Evolutionary conservation across 2,329 filamentous ascomycete species (phyloP).

Genomic region (Microascus cirrosus): DNA sequence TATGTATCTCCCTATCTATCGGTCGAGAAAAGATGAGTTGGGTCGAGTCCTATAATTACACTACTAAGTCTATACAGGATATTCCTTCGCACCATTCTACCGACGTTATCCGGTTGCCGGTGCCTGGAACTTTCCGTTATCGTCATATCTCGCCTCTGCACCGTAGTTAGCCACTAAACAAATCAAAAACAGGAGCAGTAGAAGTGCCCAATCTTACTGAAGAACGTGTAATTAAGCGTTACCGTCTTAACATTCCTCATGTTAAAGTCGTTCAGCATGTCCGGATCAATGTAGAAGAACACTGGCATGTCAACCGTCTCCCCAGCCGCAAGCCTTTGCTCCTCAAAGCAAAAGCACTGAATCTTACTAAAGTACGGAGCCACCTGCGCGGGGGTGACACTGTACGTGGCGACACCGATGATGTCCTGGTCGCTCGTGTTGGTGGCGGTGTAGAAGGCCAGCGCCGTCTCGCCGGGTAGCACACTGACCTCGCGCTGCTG

Average conservation of each 20-base stretch:
- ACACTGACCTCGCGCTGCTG: slow-evolving; percentile 96
- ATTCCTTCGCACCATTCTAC: not conserved
- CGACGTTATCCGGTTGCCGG: slow-evolving; percentile 13
- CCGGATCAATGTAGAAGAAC: slow-evolving; percentile 97
- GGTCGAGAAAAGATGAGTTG: not conserved
- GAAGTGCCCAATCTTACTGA: slow-evolving; percentile 56
- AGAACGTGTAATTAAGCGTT: slow-evolving; percentile 94
- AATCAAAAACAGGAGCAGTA: not conserved
- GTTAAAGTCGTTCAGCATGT: slow-evolving; percentile 80
- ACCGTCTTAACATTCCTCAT: slow-evolving; percentile 95
- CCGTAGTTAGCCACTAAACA: slow-evolving; percentile 13
- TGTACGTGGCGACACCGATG: slow-evolving; percentile 96
- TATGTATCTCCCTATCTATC: no score
- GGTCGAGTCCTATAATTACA: not conserved
- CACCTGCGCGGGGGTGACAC: slow-evolving; percentile 89
- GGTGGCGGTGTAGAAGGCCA: slow-evolving; percentile 95
- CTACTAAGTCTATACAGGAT: not conserved
- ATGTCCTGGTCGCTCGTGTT: slow-evolving; percentile 87
- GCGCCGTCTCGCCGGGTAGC: slow-evolving; percentile 86
- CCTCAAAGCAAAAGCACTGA: slow-evolving; percentile 98
- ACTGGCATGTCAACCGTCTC: slow-evolving; percentile 99
- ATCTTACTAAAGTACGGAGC: slow-evolving; percentile 99
- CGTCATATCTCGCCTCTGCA: slow-evolving; percentile 32
- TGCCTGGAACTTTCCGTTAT: slow-evolving; percentile 30
- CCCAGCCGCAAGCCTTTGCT: slow-evolving; percentile 84